A percentile compares a stretch with the other conserved stretches of the same genome.
phyloP scores from a whole-genome alignment of 2,329 filamentous ascomycete species.

The Claviceps pazoutovae region DNA sequence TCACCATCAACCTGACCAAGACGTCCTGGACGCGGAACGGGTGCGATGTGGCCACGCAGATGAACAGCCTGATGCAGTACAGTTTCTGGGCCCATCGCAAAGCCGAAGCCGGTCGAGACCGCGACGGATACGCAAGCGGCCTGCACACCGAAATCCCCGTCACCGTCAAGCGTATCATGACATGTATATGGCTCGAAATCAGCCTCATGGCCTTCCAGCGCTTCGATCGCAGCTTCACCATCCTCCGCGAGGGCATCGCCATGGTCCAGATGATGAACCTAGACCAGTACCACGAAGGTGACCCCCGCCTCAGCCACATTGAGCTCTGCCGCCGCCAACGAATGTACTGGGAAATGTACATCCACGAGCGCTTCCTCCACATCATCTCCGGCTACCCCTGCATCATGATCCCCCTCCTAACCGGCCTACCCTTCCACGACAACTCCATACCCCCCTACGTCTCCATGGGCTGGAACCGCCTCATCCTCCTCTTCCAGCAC shows the following conservation, averaged over 20 bases:
- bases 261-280: conserved; percentile 30
- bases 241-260: conserved; percentile 33
- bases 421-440: conserved; percentile 18
- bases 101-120: conserved; percentile 16
- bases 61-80: conserved; percentile 15
- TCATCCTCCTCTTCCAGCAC: conserved; percentile 23
- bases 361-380: conserved; percentile 32
- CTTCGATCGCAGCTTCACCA: conserved; percentile 31
- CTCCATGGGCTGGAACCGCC: conserved; percentile 22
- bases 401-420: conserved; percentile 18
- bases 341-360: conserved; percentile 14
- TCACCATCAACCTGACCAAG: conserved; percentile 23
- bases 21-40: conserved; percentile 16
- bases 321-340: conserved; percentile 11
- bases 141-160: conserved; percentile 23
- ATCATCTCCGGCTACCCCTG: conserved; percentile 33
- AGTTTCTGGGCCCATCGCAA: conserved; percentile 12
- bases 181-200: conserved; percentile 36
- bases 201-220: conserved; percentile 33
- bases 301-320: conserved; percentile 6
- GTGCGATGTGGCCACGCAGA: conserved; percentile 15
- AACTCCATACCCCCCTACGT: conserved; percentile 21
- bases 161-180: conserved; percentile 31
- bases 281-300: conserved; percentile 21
- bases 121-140: conserved; percentile 15